phyloP scores from a whole-genome alignment of 2,329 filamentous ascomycete genomes.

The Fusarium sp. region DNA sequence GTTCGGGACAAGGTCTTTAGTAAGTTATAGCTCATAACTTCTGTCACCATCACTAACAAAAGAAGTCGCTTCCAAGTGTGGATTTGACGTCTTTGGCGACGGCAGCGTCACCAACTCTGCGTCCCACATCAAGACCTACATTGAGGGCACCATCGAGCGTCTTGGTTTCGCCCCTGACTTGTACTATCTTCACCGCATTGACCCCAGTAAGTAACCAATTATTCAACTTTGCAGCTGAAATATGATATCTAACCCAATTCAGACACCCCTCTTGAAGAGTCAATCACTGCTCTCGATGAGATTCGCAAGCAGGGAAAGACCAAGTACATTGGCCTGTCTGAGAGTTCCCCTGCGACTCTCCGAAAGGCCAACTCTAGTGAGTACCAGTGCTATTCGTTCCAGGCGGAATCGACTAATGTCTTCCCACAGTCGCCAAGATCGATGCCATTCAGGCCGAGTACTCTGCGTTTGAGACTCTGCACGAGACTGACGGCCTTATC shows the following conservation, averaged over 20 bases:
- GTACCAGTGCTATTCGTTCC: neutral
- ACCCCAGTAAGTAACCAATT: constrained; percentile 50
- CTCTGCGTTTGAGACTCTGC: constrained; percentile 56
- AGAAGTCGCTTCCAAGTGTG: constrained; percentile 62
- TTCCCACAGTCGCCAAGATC: constrained; percentile 55
- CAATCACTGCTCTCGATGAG: constrained; percentile 59
- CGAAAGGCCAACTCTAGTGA: constrained; percentile 58
- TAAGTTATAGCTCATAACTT: constrained; percentile 38
- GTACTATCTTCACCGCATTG: constrained; percentile 58
- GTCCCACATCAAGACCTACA: constrained; percentile 59
- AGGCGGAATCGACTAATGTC: neutral
- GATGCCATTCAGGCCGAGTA: constrained; percentile 61
- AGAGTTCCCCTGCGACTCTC: constrained; percentile 58
- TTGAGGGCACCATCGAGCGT: constrained; percentile 61
- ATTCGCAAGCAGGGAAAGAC: constrained; percentile 59
- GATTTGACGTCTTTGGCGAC: constrained; percentile 52
- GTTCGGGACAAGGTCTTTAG: constrained; percentile 62
- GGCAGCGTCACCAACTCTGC: constrained; percentile 56
- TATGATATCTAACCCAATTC: neutral
- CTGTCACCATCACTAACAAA: neutral
- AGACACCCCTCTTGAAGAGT: constrained; percentile 59
- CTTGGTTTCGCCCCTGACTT: constrained; percentile 60
- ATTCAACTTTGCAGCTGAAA: too few relatives aligned
- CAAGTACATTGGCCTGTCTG: constrained; percentile 61
- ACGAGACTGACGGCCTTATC: constrained; percentile 55